Evolutionary conservation across 331 rosid genomes (phyloP).

Genomic region (Phaseolus coccineus): DNA sequence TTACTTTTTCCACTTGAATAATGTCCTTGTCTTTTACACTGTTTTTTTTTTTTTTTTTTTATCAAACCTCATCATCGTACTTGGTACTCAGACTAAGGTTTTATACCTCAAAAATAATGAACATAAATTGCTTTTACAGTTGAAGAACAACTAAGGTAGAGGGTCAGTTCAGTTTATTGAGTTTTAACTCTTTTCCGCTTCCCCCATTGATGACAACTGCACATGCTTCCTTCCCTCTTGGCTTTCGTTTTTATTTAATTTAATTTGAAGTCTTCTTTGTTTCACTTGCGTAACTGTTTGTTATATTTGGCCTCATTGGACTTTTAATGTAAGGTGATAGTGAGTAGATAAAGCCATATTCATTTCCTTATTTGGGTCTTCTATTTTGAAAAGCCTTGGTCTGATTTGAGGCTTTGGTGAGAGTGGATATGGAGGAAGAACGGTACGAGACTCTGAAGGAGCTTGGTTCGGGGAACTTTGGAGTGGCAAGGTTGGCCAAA

Average conservation of each 20-base stretch:
- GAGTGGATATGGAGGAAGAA: conserved; percentile 73
- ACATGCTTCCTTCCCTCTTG: background rate
- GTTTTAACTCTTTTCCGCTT: background rate
- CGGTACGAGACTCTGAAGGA: conserved; percentile 77
- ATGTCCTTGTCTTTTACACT: background rate
- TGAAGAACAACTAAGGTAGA: background rate
- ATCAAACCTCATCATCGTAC: background rate
- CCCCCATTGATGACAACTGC: background rate
- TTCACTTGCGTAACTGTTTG: background rate
- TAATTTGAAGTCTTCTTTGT: conserved; percentile 7
- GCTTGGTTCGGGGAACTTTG: conserved; percentile 89
- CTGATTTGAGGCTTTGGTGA: conserved; percentile 15
- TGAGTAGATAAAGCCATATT: background rate
- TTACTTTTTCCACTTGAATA: background rate
- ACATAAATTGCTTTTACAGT: conserved; percentile 11
- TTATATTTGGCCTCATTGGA: conserved; percentile 14
- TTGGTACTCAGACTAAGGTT: background rate
- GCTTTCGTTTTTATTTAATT: background rate
- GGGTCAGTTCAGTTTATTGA: conserved; percentile 14
- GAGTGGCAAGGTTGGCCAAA: conserved; percentile 86
- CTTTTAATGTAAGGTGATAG: background rate
- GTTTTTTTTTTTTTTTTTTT: background rate
- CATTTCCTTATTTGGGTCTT: background rate
- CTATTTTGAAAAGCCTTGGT: conserved; percentile 6
- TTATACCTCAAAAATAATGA: background rate